Conservation (phyloP, 129 eudicot genomes). For the Ambrosia artemisiifolia region DNA sequence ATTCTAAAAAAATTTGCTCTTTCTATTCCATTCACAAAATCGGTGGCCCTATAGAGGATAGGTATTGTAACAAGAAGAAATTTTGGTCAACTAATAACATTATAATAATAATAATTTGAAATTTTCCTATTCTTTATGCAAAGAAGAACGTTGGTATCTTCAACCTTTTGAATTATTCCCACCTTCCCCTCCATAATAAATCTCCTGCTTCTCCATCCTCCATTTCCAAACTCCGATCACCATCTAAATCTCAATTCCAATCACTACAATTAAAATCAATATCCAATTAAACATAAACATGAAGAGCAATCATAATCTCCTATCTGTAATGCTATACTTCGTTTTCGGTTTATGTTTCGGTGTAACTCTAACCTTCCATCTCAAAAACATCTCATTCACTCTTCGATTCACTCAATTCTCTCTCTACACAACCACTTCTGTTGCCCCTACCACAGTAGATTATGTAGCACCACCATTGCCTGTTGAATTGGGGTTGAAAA, state of each 20-base stretch:
- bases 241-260: neutral
- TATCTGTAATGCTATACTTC: constrained; percentile 44
- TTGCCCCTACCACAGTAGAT: neutral
- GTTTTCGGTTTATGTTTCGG: constrained; percentile 55
- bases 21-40: no score
- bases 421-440: constrained; percentile 18
- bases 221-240: neutral
- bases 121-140: neutral
- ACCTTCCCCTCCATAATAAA: constrained; percentile 21
- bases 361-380: constrained; percentile 39
- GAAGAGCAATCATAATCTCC: constrained; percentile 45
- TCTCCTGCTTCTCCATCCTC: constrained; percentile 2
- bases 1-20: no score
- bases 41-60: no score
- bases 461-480: neutral
- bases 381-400: constrained; percentile 35
- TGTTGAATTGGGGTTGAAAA: neutral
- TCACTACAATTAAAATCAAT: neutral
- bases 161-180: constrained; percentile 18
- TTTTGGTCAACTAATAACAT: no score
- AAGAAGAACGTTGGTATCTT: constrained; percentile 22
- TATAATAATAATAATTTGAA: neutral
- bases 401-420: constrained; percentile 38
- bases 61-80: no score
- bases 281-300: neutral